Conservation (phyloP, 2,329 filamentous ascomycete genomes). For the Colletotrichum horii region DNA sequence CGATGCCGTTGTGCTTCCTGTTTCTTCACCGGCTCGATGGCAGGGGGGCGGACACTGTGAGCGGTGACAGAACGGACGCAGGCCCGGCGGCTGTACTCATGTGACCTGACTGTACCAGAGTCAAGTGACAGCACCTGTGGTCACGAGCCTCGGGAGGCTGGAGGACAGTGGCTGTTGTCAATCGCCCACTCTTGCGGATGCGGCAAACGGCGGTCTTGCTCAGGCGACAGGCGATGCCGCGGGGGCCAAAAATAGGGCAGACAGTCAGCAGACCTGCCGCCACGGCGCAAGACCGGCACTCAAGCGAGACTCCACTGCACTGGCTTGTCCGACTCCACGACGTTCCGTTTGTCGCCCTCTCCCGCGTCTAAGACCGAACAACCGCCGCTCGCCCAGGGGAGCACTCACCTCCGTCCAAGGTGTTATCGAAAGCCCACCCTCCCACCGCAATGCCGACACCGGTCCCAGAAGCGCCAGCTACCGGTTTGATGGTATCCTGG, state of each 20-base stretch:
- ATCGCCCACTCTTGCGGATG: background rate
- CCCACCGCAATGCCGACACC: background rate
- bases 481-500: background rate
- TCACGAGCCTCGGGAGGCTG: background rate
- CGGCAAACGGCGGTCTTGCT: slow-evolving; percentile 12
- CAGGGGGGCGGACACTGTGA: background rate
- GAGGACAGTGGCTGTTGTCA: slow-evolving; percentile 7
- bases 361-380: slow-evolving; percentile 12
- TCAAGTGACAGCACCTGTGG: slow-evolving; percentile 8
- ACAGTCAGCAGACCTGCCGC: slow-evolving; percentile 14
- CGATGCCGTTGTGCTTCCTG: background rate
- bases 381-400: slow-evolving; percentile 1
- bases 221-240: background rate
- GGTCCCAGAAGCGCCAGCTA: background rate
- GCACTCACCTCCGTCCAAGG: background rate
- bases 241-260: slow-evolving; percentile 7
- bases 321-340: background rate
- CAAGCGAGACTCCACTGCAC: background rate
- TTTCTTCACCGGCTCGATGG: background rate
- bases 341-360: background rate
- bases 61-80: background rate
- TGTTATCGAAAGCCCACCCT: background rate
- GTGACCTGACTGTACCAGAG: background rate
- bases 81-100: background rate
- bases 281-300: background rate